phyloP scores from a whole-genome alignment of 139 green algal genomes.

The Micromonas commoda region DNA sequence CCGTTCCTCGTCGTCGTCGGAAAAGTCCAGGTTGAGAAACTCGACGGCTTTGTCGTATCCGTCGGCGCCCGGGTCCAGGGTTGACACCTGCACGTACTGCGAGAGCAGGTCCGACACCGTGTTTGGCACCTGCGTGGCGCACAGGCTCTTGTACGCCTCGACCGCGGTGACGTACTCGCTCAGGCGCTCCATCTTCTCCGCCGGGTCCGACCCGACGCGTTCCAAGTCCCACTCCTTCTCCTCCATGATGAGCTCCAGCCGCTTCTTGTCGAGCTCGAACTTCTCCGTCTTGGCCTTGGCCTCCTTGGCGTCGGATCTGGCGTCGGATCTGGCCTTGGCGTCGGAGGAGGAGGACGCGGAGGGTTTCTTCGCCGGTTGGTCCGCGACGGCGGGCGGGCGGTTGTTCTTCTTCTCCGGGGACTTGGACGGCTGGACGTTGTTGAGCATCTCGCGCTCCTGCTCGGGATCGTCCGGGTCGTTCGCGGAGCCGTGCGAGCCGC shows the following conservation, averaged over 20 bases:
- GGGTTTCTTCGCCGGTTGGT: no score
- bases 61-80: not conserved
- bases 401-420: no score
- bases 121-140: constrained; percentile 1
- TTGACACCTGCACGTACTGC: constrained; percentile 12
- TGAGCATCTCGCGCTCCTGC: no score
- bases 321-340: no score
- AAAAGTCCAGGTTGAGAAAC: not conserved
- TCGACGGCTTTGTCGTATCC: constrained; percentile 14
- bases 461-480: no score
- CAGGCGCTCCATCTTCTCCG: constrained; percentile 6
- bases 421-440: no score
- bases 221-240: constrained; percentile 19
- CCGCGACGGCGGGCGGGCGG: no score
- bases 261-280: constrained; percentile 20
- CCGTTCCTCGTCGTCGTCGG: not conserved
- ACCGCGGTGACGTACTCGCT: constrained; percentile 22
- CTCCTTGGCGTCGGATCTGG: no score
- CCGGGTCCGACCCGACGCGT: not conserved
- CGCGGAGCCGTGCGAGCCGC: no score
- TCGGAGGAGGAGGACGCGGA: no score
- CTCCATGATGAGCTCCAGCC: constrained; percentile 23
- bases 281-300: not conserved
- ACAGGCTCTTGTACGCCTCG: constrained; percentile 7
- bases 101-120: constrained; percentile 3